These are phyloP conservation scores for Ceratorhiza oryzae-sativae DNA, from an alignment of 1,284 basidiomycete species.

Conservation along the genomic window DNA sequence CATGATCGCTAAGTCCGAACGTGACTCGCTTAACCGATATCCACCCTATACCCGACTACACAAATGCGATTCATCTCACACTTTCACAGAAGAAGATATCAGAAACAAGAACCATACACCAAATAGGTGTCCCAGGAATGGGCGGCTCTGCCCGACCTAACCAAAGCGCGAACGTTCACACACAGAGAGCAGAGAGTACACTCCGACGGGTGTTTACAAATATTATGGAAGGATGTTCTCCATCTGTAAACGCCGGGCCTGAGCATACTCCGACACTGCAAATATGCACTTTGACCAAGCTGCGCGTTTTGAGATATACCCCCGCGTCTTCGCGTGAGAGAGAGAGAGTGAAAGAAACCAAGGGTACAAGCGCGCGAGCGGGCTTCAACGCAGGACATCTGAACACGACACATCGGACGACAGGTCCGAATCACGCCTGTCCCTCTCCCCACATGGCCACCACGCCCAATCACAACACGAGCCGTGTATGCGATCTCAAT, in stretches of 20 bases:
- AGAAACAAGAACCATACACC: constrained; percentile 20
- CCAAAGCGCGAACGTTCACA: neutral
- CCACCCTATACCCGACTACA: neutral
- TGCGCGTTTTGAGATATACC: neutral
- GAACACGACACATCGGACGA: neutral
- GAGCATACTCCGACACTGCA: neutral
- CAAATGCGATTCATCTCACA: constrained; percentile 28
- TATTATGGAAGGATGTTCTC: neutral
- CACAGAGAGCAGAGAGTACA: too few species aligned
- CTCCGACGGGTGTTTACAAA: neutral
- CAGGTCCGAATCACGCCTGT: neutral
- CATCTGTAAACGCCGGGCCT: neutral
- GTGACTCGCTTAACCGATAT: neutral
- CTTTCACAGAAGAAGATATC: constrained; percentile 36
- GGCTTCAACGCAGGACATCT: neutral
- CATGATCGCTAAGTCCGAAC: neutral
- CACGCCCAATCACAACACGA: neutral
- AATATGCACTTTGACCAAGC: neutral
- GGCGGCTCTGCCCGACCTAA: constrained; percentile 39
- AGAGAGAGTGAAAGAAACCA: too few species aligned
- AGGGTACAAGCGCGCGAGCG: neutral
- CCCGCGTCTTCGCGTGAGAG: neutral
- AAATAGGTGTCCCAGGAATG: constrained; percentile 41
- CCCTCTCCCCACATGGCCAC: neutral
- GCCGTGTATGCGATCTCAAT: neutral